Evolutionary conservation across 2,329 filamentous ascomycete species (phyloP), one percentile per base, ranked within the genome.

Genomic region (Exophiala sideris): DNA sequence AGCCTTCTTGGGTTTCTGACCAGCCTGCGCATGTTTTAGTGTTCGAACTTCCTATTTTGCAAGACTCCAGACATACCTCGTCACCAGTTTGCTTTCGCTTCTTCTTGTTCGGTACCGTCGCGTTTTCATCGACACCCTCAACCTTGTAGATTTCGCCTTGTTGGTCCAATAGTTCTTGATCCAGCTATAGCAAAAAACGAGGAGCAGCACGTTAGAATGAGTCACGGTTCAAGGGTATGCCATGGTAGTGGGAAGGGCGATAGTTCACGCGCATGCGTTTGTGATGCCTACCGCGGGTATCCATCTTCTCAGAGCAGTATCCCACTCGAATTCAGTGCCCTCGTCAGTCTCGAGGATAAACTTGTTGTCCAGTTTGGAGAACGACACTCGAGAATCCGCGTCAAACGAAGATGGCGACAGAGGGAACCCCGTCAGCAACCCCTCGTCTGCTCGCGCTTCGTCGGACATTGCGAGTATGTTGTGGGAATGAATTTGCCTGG

Each of bases 331-430:
- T 70, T 96, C 91, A 57, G 84, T 81, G 48, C 89, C 90, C 67
- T 94, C 85, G 45, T 91, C 88, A 53, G 89, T 87, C 58, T 95
- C 91, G 6, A 94, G 83, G 49, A 94, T 82, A 74, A 86, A 92
- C 68, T 90, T 92, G 66, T 84, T 79, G 71, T 92, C 87, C 57
- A 89, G 78, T 68, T 83, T 88, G n/a, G 89, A 92, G 74, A 87
- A 95, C 5, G 89, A 92, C 66, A 96, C 88, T 63, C 91, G 87
- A 24, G 88, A 81, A 68, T 96, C 91, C 54, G 75, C 75, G 64
- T 87, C 85, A 68, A 95, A 95, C 45, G 87, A 80, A 52, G 81
- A 78, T 11, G 81, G 78, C 53, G 89, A 73, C 52, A 69, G 70
- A 14, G 80, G 80, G 57, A 82, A 82, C 3, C 59, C 59, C 8